Percentiles rank a stretch among this genome's conserved stretches.
Evolutionary conservation across 108 stramenopile genomes (phyloP).

Genomic region (Pseudonitzschia multiseries): DNA sequence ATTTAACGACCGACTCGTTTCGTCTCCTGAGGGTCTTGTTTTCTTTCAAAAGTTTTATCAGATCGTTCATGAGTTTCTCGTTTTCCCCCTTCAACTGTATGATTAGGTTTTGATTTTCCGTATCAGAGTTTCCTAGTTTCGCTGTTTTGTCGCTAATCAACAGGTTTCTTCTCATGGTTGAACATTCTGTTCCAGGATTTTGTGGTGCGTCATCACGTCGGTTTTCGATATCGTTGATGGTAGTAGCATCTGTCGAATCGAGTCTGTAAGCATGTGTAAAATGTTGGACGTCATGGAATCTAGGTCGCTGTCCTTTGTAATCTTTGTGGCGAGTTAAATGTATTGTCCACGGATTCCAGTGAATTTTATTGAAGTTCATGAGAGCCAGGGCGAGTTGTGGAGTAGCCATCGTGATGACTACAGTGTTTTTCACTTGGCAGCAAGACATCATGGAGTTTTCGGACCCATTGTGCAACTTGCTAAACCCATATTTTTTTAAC

Average conservation of each 20-base stretch:
- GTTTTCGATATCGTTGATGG: background rate
- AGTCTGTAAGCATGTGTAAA: background rate
- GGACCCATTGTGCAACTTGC: background rate
- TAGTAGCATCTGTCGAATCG: background rate
- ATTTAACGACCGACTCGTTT: too few species aligned
- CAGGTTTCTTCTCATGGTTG: too few species aligned
- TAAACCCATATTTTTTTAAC: background rate
- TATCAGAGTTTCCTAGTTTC: background rate
- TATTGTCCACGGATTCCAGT: background rate
- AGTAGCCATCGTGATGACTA: background rate
- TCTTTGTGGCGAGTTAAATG: background rate
- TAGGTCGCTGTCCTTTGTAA: background rate
- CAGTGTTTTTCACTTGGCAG: background rate
- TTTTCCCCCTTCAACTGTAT: background rate
- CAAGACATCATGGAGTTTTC: background rate
- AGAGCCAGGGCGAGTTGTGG: conserved; percentile 1
- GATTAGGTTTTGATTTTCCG: background rate
- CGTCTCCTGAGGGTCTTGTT: background rate
- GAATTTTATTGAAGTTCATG: conserved; percentile 3
- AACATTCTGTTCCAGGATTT: too few species aligned
- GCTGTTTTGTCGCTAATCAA: background rate
- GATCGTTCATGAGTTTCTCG: background rate
- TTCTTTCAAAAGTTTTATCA: conserved; percentile 1
- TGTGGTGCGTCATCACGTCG: background rate
- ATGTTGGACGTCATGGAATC: background rate